phyloP scores from a whole-genome alignment of 108 stramenopile genomes.

The Nitzschia inconspicua region DNA sequence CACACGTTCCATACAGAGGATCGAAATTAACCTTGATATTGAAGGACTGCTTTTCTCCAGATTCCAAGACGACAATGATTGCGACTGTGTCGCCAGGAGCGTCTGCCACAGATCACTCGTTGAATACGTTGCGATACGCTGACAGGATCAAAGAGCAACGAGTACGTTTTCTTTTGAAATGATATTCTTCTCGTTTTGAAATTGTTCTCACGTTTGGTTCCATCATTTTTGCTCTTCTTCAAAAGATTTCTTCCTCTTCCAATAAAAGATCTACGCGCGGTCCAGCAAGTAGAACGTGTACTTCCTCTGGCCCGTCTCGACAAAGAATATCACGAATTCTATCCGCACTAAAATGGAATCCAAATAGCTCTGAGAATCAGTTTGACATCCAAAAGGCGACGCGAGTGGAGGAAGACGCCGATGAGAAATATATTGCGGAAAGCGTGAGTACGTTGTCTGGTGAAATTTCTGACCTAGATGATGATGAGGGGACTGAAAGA shows the following conservation, averaged over 20 bases:
- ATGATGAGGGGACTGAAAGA: background rate
- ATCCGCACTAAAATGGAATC: slow-evolving; percentile 6
- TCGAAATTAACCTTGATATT: slow-evolving; percentile 97
- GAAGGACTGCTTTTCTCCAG: slow-evolving; percentile 94
- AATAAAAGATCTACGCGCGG: too few relatives aligned
- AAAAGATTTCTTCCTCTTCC: slow-evolving; percentile 9
- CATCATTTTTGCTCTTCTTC: background rate
- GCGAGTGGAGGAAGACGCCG: background rate
- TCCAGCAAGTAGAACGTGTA: background rate
- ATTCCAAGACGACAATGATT: slow-evolving; percentile 96
- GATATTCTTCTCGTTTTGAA: background rate
- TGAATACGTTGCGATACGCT: slow-evolving; percentile 97
- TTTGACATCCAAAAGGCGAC: too few relatives aligned
- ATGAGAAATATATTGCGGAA: background rate
- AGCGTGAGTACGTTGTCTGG: background rate
- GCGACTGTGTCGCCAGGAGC: slow-evolving; percentile 93
- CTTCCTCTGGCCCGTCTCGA: background rate
- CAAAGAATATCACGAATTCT: slow-evolving; percentile 23
- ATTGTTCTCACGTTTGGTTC: background rate
- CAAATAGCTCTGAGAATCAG: background rate
- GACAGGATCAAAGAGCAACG: slow-evolving; percentile 93
- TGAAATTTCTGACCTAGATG: background rate
- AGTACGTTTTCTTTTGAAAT: slow-evolving; percentile 31
- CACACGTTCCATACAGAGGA: slow-evolving; percentile 97
- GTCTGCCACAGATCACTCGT: slow-evolving; percentile 92